Evolutionary conservation across 2,329 filamentous ascomycete genomes (phyloP).

Genomic region (Zymoseptoria pseudotritici): DNA sequence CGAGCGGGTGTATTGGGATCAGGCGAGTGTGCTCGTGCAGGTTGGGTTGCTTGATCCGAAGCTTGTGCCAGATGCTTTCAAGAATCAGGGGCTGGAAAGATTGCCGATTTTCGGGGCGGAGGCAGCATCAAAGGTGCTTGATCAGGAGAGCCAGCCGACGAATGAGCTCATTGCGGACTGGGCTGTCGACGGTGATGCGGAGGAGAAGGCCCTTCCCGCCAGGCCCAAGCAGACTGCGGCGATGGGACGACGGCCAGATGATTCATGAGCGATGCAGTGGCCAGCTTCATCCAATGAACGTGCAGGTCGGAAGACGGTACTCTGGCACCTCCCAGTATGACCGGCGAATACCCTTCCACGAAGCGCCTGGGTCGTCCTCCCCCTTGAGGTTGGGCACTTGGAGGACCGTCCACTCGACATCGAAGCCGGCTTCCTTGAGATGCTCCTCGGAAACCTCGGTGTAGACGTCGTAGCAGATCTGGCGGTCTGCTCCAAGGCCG

Average conservation of each 20-base stretch:
- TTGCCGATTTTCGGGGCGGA: slow-evolving; percentile 36
- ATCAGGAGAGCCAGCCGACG: slow-evolving; percentile 34
- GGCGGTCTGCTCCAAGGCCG: slow-evolving; percentile 80
- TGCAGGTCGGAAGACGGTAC: slow-evolving; percentile 68
- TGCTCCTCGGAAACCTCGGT: slow-evolving; percentile 85
- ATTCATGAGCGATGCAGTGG: not conserved
- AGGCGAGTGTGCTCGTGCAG: slow-evolving; percentile 51
- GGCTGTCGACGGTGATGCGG: slow-evolving; percentile 9
- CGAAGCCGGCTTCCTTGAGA: slow-evolving; percentile 77
- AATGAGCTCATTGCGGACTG: slow-evolving; percentile 34
- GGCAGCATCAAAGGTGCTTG: slow-evolving; percentile 36
- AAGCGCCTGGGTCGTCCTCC: slow-evolving; percentile 49
- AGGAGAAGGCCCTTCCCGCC: slow-evolving; percentile 11
- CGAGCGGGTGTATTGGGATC: slow-evolving; percentile 55
- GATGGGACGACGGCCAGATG: slow-evolving; percentile 8
- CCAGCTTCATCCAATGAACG: slow-evolving; percentile 55
- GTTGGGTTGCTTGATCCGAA: slow-evolving; percentile 50
- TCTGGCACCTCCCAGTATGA: slow-evolving; percentile 83
- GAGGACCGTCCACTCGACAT: slow-evolving; percentile 78
- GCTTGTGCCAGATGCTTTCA: slow-evolving; percentile 39
- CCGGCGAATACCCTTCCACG: slow-evolving; percentile 78
- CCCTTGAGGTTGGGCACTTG: slow-evolving; percentile 64
- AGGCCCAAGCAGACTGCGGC: slow-evolving; percentile 18
- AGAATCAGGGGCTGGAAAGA: slow-evolving; percentile 35
- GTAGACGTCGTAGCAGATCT: slow-evolving; percentile 94